A percentile compares a stretch with the other conserved stretches of the same genome.
These are phyloP conservation scores for Fallopia convolvulus DNA, from an alignment of 148 eudicot genomes.

Conservation along the genomic window DNA sequence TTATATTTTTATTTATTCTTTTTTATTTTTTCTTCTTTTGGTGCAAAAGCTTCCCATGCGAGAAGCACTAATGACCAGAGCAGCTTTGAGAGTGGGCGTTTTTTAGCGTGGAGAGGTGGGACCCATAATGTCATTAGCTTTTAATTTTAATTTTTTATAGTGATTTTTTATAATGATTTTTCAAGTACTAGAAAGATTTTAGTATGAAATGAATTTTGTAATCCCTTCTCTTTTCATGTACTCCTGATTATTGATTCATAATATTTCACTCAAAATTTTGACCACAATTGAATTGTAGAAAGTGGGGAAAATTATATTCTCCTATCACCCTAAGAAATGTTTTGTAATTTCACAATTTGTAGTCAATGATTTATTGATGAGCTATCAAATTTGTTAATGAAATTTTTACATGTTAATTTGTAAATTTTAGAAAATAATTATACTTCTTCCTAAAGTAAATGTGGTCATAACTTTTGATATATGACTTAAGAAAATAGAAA, in stretches of 20 bases:
- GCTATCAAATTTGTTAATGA: no score
- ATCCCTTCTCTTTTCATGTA: neutral
- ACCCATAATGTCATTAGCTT: neutral
- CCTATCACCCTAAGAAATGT: no score
- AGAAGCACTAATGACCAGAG: constrained; percentile 18
- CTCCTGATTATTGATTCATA: neutral
- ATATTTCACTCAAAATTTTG: neutral
- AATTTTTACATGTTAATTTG: no score
- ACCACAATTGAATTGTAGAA: neutral
- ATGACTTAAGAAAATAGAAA: no score
- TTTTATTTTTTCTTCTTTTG: neutral
- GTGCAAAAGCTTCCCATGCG: constrained; percentile 17
- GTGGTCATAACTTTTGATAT: no score
- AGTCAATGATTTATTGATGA: no score
- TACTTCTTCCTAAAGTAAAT: no score
- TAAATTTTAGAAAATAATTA: no score
- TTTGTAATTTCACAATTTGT: no score
- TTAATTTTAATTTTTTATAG: neutral
- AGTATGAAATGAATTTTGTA: neutral
- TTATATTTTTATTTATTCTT: neutral
- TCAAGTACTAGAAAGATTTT: neutral
- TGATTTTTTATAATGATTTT: neutral
- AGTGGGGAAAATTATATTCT: neutral
- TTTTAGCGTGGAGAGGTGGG: constrained; percentile 10
- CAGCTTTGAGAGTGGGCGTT: constrained; percentile 17